A percentile compares a stretch with the other conserved stretches of the same genome.
Evolutionary conservation across 73 alveolate species (phyloP).

Genomic region (Blepharisma japonicum): DNA sequence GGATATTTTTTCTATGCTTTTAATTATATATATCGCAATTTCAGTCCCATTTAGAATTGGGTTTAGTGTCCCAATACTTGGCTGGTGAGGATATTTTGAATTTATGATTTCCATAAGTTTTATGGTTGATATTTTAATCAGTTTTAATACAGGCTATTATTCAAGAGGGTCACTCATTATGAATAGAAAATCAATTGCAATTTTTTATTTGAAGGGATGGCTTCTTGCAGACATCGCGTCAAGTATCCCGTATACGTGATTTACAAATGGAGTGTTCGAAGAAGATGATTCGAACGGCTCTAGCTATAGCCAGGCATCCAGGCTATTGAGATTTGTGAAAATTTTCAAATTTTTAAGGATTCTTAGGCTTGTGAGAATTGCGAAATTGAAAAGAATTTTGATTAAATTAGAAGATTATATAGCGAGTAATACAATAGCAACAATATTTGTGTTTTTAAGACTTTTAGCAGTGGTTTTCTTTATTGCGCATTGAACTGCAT

Average conservation of each 20-base stretch:
- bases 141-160: slow-evolving; percentile 63
- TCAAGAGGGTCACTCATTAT: slow-evolving; percentile 51
- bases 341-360: slow-evolving; percentile 65
- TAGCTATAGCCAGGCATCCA: slow-evolving; percentile 9
- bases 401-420: slow-evolving; percentile 66
- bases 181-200: slow-evolving; percentile 44
- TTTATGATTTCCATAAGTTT: slow-evolving; percentile 42
- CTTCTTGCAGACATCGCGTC: slow-evolving; percentile 56
- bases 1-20: slow-evolving; percentile 48
- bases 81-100: slow-evolving; percentile 34
- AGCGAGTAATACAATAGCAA: slow-evolving; percentile 44
- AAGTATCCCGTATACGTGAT: slow-evolving; percentile 62
- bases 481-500: slow-evolving; percentile 62
- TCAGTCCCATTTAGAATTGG: slow-evolving; percentile 54
- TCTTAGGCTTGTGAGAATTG: slow-evolving; percentile 53
- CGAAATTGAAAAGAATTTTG: slow-evolving; percentile 64
- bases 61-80: slow-evolving; percentile 46
- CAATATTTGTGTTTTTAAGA: slow-evolving; percentile 26
- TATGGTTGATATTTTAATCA: slow-evolving; percentile 43
- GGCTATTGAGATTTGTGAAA: slow-evolving; percentile 55
- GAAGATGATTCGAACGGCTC: slow-evolving; percentile 5
- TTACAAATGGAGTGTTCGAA: slow-evolving; percentile 35
- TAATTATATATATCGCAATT: slow-evolving; percentile 49
- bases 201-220: slow-evolving; percentile 62
- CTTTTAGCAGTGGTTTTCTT: slow-evolving; percentile 36